Base-by-base conservation (phyloP, 768 basidiomycete genomes). In the Suillus alpinus region DNA sequence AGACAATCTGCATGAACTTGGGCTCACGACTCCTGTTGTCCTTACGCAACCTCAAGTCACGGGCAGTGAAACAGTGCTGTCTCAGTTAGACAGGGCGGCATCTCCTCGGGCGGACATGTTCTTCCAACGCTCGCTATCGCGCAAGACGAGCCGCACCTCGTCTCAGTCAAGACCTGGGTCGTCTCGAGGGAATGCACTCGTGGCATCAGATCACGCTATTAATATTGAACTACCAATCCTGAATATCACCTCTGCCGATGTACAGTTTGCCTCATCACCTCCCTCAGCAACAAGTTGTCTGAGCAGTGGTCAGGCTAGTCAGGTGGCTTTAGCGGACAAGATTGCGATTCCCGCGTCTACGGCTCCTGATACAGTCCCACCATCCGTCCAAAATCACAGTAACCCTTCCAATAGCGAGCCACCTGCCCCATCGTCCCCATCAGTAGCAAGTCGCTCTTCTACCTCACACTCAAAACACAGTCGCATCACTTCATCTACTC, bases 1-100 rank as follows among this genome's bases (percentile, higher is more conserved):
- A 18, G 59, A 59, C 39, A 58, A 37, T 40, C 1, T 58, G 20
- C 52, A 20, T 16, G 59, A 59, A n/a, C 55, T 59, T 40, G 56
- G 55, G 6, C 55, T 58, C 16, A 56, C 40, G 10, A n/a, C 29
- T n/a, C 57, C 40, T 49, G 23, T 58, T 32, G 53, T 58, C 37
- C 18, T 26, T 14, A 31, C 10, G 40, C 59, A 59, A 13, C 59
- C 59, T n/a, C 40, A 29, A 26, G 13, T 58, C 31, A 12, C 59
- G 18, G 59, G 59, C 4, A 56, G 59, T 26, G 53, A 39, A 26
- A 3, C 40, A 8, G 32, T 34, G 9, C 10, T 55, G 18, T 18
- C 31, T 7, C 52, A 37, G 5, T 16, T 53, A 23, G 52, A 53
- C 36, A 26, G 4, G 36, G 0, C 23, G 8, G 8, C 23, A 9